A percentile compares a stretch with the other conserved stretches of the same genome.
These are phyloP conservation scores for Talaromyces proteolyticus DNA, from an alignment of 495 filamentous ascomycete genomes.

Conservation along the genomic window DNA sequence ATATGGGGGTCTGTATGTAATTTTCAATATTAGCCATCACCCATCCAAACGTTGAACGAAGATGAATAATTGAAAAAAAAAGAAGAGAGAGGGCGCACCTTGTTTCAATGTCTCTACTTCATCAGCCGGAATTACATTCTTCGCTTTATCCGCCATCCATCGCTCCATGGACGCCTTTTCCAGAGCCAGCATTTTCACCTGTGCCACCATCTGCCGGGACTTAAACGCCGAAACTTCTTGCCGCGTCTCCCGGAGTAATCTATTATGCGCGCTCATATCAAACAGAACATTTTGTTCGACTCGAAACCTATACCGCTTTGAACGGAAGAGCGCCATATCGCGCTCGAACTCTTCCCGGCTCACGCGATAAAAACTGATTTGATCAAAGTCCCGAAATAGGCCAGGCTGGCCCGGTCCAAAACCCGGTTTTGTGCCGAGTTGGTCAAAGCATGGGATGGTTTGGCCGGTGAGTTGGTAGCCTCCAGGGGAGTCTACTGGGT, in stretches of 20 bases:
- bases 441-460: slow-evolving; percentile 50
- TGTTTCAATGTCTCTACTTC: slow-evolving; percentile 34
- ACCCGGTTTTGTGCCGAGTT: slow-evolving; percentile 41
- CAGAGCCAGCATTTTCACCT: slow-evolving; percentile 38
- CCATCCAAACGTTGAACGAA: background rate
- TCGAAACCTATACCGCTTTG: slow-evolving; percentile 43
- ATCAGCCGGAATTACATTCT: slow-evolving; percentile 32
- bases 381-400: slow-evolving; percentile 54
- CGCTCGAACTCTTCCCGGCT: slow-evolving; percentile 40
- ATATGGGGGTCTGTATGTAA: slow-evolving; percentile 31
- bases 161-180: slow-evolving; percentile 36
- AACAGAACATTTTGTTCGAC: slow-evolving; percentile 40
- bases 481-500: slow-evolving; percentile 53
- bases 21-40: background rate
- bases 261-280: slow-evolving; percentile 49
- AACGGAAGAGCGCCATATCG: slow-evolving; percentile 30
- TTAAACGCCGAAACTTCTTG: slow-evolving; percentile 37
- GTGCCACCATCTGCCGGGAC: slow-evolving; percentile 31
- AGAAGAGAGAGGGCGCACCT: too few species aligned
- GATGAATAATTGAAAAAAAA: too few species aligned
- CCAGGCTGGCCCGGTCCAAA: slow-evolving; percentile 41
- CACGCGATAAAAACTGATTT: slow-evolving; percentile 50
- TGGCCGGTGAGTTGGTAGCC: slow-evolving; percentile 52
- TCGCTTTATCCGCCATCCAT: slow-evolving; percentile 43
- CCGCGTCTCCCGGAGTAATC: slow-evolving; percentile 27